Conservation (phyloP, 2,329 filamentous ascomycete genomes). For the Grosmannia serpens region DNA sequence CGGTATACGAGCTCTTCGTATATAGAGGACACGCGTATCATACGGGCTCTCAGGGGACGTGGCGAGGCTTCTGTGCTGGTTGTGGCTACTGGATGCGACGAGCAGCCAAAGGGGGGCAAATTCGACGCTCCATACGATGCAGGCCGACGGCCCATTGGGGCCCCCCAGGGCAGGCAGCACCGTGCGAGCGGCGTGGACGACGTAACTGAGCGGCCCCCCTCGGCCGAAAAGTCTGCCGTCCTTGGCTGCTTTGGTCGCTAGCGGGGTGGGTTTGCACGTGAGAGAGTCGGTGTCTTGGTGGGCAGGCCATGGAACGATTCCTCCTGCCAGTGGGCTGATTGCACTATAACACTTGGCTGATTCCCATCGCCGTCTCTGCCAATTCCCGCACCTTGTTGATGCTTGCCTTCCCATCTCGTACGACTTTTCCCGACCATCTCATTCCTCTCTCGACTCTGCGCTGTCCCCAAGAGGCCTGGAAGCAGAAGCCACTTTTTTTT, state of each 20-base stretch:
- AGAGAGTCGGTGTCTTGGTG: not conserved
- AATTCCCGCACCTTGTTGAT: conserved; percentile 4
- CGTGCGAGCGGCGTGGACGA: not conserved
- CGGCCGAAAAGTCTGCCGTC: no score
- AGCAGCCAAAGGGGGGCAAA: not conserved
- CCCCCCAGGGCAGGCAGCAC: no score
- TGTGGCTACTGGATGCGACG: no score
- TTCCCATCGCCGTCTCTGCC: conserved; percentile 1
- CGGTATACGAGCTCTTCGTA: no score
- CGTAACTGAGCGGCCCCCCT: no score
- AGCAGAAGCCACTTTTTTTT: not conserved
- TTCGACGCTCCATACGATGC: not conserved
- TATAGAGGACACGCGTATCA: no score
- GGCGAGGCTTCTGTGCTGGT: no score
- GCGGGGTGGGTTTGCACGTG: not conserved
- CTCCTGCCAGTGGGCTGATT: conserved; percentile 12
- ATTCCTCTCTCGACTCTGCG: not conserved
- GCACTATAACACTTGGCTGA: conserved; percentile 6
- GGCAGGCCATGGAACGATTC: conserved; percentile 12
- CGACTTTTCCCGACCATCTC: conserved; percentile 6
- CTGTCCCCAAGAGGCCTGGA: not conserved
- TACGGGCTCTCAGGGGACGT: no score
- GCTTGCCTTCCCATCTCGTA: conserved; percentile 6
- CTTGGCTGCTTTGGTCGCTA: not conserved
- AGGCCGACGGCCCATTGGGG: no score